Percentiles rank a stretch among this genome's conserved stretches.
Conservation (phyloP, 148 eudicot genomes). For the Vaccinium corymbosum region DNA sequence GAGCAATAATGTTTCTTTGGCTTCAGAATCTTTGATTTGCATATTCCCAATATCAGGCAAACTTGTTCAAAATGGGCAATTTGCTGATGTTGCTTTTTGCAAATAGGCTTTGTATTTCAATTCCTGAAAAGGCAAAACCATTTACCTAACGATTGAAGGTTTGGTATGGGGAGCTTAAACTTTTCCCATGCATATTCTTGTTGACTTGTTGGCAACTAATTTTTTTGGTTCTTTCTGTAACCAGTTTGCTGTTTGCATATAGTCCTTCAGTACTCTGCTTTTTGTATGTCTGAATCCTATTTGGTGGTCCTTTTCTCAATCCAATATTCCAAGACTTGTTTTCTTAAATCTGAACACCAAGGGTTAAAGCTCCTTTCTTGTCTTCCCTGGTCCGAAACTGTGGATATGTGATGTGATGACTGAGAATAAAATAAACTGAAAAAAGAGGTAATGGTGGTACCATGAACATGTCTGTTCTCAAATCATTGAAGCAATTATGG, state of each 20-base stretch:
- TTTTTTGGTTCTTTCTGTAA: background rate
- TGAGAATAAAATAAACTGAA: background rate
- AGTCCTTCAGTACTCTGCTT: background rate
- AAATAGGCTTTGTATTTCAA: background rate
- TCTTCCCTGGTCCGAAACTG: background rate
- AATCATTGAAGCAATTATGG: background rate
- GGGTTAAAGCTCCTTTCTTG: background rate
- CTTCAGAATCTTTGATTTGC: background rate
- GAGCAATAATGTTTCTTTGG: background rate
- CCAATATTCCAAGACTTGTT: background rate
- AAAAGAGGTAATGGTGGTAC: background rate
- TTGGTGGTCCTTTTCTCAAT: background rate
- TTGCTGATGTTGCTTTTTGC: background rate
- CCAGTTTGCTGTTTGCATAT: background rate
- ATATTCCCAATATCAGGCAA: background rate
- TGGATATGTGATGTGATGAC: background rate
- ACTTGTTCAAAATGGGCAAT: background rate
- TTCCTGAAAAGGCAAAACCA: background rate
- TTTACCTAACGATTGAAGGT: background rate
- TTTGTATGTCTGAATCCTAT: background rate
- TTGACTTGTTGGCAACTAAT: constrained; percentile 1
- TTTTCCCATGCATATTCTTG: background rate
- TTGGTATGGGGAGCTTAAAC: background rate
- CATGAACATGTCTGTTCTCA: background rate
- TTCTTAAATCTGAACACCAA: background rate